Base-by-base conservation (phyloP, 441 rosid genomes). In the Daphne laureola region DNA sequence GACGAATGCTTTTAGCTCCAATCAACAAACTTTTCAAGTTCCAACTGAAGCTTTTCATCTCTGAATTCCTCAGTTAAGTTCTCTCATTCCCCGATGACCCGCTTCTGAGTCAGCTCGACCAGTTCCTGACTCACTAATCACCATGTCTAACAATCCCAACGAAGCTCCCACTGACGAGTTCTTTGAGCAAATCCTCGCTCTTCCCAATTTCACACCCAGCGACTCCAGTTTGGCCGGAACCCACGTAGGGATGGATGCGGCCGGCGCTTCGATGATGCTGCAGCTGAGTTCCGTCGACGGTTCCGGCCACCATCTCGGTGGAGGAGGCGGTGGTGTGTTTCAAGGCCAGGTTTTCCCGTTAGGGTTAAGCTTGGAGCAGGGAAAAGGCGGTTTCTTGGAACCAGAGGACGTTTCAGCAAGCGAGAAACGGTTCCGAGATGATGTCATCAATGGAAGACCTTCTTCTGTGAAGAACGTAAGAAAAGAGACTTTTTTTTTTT, bases 341-440 rank as follows among this genome's bases (percentile, higher is more conserved):
- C 97, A 81, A 35, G 88, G 85, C 45, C 69, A 73, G 63, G 69
- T 73, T 55, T 93, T 93, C 48, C 98, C 98, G 8, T 52, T 84
- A 44, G 96, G 92, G 8, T 71, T 92, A 65, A 86, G 98, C 76
- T 72, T 92, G 73, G 98, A 92, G 21, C 90, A 86, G 79, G 92
- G 97, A 11, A 86, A 78, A 66, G 95, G 91, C 60, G 84, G 83
- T 41, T 81, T 80, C 68, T 67, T 84, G 62, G 84, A 78, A 72
- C 82, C 84, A 27, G 90, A 86, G 54, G 97, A 78, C 5, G 88
- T 75, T 5, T 84, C 84, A 17, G 94, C 85, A 18, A 86, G 85
- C 48, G 84, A 86, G n/a, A 86, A 81, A 70, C 80, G 86, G 40
- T 86, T 79, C 47, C 83, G 73, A 1, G 83, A 81, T 25, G 95